Base-by-base conservation (phyloP, 1,284 basidiomycete genomes). In the Anthracocystis walkeri region DNA sequence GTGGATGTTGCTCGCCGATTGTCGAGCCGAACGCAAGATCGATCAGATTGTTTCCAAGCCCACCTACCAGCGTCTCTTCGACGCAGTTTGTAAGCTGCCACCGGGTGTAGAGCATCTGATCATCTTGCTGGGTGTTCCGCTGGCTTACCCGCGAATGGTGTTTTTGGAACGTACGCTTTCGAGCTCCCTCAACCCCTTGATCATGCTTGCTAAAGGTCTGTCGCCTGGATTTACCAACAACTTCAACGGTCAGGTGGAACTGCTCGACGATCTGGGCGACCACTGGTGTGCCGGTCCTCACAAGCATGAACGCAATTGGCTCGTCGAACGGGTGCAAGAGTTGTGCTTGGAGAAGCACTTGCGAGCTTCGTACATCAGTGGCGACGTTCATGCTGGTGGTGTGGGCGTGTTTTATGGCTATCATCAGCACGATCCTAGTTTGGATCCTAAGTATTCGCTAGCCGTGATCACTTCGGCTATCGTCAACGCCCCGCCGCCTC, bases 301-400 rank as follows among this genome's bases (percentile, higher is more conserved):
- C 78, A 88, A 97, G 90, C 88, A 89, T 86, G 96, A 98, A 85
- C 90, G 96, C 56, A 98, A 98, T 85, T 91, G 90, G 90, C 88
- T 98, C 18, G 90, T 99, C 38, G 88, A 92, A 68, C 89, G 91
- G 1, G 71, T 78, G 4, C 82, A 85, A 56, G 74, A 81, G 56
- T 31, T 85, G 5, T 71, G 75, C 8, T 53, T 81, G n/a, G 75
- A 79, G 48, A 78, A 75, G 33, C 74, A 68, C 14, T 42, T 85
- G 14, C 76, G 83, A n/a, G 69, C 81, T 21, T 68, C 73, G 14
- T 85, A 80, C 62, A 75, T 85, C 44, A 79, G 75, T 29, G 83
- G 83, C 16, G 83, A 85, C 54, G 83, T 85, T 4, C 83, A 85
- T 50, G 82, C 82, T 1, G 79, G 54, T 8, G 77, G 79, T 10